phyloP scores from a whole-genome alignment of 176 grass and related monocot genomes.

The Dendrocalamus sinicus region DNA sequence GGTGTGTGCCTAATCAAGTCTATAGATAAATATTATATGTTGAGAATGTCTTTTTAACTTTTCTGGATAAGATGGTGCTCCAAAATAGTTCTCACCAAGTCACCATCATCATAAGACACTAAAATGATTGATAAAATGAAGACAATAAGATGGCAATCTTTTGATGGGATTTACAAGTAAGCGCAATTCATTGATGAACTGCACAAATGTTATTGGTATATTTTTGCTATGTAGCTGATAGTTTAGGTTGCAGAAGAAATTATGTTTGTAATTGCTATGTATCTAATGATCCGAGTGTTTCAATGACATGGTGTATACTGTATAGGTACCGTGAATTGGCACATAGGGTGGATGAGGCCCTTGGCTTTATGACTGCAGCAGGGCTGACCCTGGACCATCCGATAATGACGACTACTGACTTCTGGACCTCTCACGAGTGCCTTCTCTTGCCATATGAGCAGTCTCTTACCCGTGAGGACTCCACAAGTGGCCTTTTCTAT shows the following conservation, averaged over 20 bases:
- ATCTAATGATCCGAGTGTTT: slow-evolving; percentile 20
- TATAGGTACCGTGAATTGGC: slow-evolving; percentile 89
- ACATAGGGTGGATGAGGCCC: slow-evolving; percentile 89
- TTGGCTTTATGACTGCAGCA: slow-evolving; percentile 96
- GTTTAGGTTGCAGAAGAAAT: slow-evolving; percentile 8
- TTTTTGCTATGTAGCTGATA: not conserved
- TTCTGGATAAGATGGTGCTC: not conserved
- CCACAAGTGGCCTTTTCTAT: slow-evolving; percentile 88
- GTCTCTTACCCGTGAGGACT: slow-evolving; percentile 89
- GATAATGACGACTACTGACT: slow-evolving; percentile 96
- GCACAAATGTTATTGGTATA: not conserved
- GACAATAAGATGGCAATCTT: no score
- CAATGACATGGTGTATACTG: slow-evolving; percentile 29
- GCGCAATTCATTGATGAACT: not conserved
- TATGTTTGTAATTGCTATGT: not conserved
- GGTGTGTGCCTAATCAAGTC: not conserved
- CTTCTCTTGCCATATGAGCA: slow-evolving; percentile 96
- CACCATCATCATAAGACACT: slow-evolving; percentile 9
- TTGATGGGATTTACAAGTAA: not conserved
- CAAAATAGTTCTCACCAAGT: not conserved
- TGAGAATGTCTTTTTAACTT: slow-evolving; percentile 18
- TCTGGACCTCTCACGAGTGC: slow-evolving; percentile 96
- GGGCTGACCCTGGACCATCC: slow-evolving; percentile 89
- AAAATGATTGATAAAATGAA: not conserved
- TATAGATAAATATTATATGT: not conserved